Evolutionary conservation across 1,139 yeast species (phyloP), one percentile per base, ranked within the genome.

Genomic region (Debaryomyces udenii): DNA sequence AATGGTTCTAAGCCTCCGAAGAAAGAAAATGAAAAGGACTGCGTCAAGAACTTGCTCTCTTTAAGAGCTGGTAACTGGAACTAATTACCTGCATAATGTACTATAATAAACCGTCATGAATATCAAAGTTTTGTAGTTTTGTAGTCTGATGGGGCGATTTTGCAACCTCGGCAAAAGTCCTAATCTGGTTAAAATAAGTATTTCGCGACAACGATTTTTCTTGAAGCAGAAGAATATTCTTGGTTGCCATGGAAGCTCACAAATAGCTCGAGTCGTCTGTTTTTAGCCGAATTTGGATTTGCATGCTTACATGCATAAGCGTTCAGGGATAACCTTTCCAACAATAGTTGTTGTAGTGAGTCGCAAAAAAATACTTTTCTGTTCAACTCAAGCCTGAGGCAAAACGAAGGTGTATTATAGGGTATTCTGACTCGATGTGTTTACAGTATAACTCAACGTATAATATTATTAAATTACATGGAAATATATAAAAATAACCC

Each of bases 41-140:
- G 71, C 27, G 69, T 69, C 24, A 66, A 74, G 45, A 66, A 70
- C 52, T 66, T 75, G 48, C 62, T 75, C 38, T 63, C 76, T 28
- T 64, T 75, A 49, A 66, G 68, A 52, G 56, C 66, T 9, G 76
- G 75, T 7, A 64, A 62, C 44, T 69, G 72, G 73, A 59, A 55
- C 17, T 60, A 50, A 42, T 26, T 10, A 26, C 9, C 9, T 26
- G 9, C 28, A n/a, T 10, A 6, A 26, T 31, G 34, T 23, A 32
- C 18, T 14, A 26, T 34, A 34, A 23, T 13, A 26, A n/a, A 10
- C 16, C 24, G 15, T 27, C 30, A 34, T 34, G 18, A 34, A 14
- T 15, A 26, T 18, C 10, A 24, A 34, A 22, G 14, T 16, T 17
- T 17, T 16, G 22, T 14, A 22, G 27, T 15, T 16, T 26, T 14